Conservation (phyloP, 495 filamentous ascomycete species). For the Aspergillus biplanus region DNA sequence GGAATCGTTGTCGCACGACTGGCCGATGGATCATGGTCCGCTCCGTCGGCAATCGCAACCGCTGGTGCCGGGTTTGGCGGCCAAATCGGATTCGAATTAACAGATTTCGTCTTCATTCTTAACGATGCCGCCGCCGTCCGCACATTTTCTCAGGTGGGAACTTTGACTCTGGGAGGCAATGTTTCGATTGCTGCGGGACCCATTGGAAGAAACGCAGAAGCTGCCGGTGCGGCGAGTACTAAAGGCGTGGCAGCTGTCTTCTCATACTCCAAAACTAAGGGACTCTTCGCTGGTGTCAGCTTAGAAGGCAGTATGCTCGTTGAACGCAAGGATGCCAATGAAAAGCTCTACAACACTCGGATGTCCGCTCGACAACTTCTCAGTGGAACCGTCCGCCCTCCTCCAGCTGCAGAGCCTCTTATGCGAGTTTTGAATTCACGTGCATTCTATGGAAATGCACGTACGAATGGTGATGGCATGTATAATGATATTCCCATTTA, state of each 20-base stretch:
- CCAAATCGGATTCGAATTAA: conserved; percentile 96
- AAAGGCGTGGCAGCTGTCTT: conserved; percentile 91
- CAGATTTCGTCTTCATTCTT: conserved; percentile 98
- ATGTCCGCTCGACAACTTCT: conserved; percentile 84
- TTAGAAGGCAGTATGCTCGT: conserved; percentile 89
- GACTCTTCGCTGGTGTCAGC: conserved; percentile 92
- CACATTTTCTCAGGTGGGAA: conserved; percentile 91
- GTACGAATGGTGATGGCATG: conserved; percentile 63
- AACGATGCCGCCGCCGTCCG: conserved; percentile 91
- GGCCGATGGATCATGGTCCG: conserved; percentile 91
- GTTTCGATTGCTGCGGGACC: conserved; percentile 95
- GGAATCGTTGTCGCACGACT: conserved; percentile 92
- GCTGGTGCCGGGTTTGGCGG: conserved; percentile 93
- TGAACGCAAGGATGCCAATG: conserved; percentile 94
- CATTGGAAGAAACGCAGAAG: conserved; percentile 92
- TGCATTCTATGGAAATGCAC: conserved; percentile 69
- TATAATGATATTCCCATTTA: conserved; percentile 97
- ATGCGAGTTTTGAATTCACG: conserved; percentile 82
- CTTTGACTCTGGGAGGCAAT: conserved; percentile 91
- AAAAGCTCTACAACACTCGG: conserved; percentile 86
- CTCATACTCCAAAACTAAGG: conserved; percentile 96
- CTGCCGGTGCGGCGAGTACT: conserved; percentile 89
- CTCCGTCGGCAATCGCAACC: conserved; percentile 88
- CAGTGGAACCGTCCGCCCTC: conserved; percentile 73
- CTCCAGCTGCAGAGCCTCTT: conserved; percentile 80